Evolutionary conservation across 768 basidiomycete genomes (phyloP).

Genomic region (Pisolithus orientalis): DNA sequence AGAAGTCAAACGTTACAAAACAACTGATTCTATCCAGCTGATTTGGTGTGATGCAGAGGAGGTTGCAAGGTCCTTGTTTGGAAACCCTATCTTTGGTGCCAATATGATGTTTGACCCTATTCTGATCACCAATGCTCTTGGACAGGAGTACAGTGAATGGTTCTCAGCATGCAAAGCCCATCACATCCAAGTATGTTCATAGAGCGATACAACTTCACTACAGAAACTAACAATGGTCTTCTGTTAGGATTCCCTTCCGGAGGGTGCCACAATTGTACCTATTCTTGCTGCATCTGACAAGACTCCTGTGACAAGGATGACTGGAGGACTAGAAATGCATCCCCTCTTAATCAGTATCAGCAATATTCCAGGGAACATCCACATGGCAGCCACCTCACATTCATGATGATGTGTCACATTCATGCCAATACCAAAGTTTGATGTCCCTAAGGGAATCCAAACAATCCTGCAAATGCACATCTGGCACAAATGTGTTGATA

Average conservation of each 20-base stretch:
- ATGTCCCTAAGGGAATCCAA: conserved; percentile 11
- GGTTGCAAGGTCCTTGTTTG: conserved; percentile 16
- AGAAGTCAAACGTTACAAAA: conserved; percentile 4
- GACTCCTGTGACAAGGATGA: conserved; percentile 25
- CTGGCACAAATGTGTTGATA: conserved; percentile 26
- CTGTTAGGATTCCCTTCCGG: not conserved
- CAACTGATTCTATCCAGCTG: conserved; percentile 12
- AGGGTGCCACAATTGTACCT: not conserved
- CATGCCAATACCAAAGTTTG: conserved; percentile 24
- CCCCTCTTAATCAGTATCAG: not conserved
- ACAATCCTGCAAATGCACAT: conserved; percentile 20
- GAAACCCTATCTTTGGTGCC: conserved; percentile 11
- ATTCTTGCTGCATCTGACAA: conserved; percentile 22
- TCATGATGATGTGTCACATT: conserved; percentile 22
- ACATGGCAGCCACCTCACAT: too few relatives aligned
- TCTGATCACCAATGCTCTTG: not conserved
- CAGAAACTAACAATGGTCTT: not conserved
- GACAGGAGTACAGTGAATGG: not conserved
- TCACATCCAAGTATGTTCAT: not conserved
- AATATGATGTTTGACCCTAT: too few relatives aligned
- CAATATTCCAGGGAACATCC: not conserved
- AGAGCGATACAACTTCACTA: not conserved
- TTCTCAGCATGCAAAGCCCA: not conserved
- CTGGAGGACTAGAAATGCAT: conserved; percentile 12
- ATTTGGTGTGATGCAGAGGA: conserved; percentile 22